A percentile compares a stretch with the other conserved stretches of the same genome.
Conservation (phyloP, 2,329 filamentous ascomycete genomes). For the Claviceps digitariae region DNA sequence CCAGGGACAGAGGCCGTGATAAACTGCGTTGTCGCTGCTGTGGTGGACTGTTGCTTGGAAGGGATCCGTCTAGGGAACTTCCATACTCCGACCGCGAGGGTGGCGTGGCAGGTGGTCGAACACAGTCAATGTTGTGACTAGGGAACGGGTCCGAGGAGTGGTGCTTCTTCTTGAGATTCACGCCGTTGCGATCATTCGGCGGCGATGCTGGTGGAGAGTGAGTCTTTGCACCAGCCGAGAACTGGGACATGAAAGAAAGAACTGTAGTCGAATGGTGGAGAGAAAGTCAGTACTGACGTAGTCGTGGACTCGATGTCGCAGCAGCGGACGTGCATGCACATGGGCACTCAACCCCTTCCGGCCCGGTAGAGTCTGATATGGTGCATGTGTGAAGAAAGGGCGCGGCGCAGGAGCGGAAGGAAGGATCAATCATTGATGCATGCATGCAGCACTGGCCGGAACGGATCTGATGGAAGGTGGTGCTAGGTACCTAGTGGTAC, state of each 20-base stretch:
- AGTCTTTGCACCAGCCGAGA: constrained; percentile 41
- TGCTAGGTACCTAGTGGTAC: too few relatives aligned
- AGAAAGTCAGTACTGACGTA: constrained; percentile 2
- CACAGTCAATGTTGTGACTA: constrained; percentile 21
- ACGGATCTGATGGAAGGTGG: background rate
- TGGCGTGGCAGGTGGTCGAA: constrained; percentile 25
- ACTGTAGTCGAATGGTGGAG: constrained; percentile 37
- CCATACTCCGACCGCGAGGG: constrained; percentile 28
- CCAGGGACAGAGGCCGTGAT: constrained; percentile 71
- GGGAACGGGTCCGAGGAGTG: constrained; percentile 20
- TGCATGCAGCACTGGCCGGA: background rate
- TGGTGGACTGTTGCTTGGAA: constrained; percentile 27
- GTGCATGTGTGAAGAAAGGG: background rate
- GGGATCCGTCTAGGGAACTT: constrained; percentile 27
- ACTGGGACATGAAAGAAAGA: constrained; percentile 76
- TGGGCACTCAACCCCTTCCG: background rate
- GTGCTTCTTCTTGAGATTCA: constrained; percentile 16
- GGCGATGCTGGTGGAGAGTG: constrained; percentile 32
- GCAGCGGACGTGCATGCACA: background rate
- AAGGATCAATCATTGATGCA: background rate
- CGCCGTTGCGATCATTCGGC: constrained; percentile 21
- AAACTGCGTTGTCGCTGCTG: constrained; percentile 31
- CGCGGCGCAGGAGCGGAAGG: background rate
- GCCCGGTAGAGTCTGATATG: background rate
- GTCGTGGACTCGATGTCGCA: background rate